Evolutionary conservation across 1,284 basidiomycete genomes (phyloP), one percentile per base, ranked within the genome.

Genomic region (Crucibulum cyathiforme): DNA sequence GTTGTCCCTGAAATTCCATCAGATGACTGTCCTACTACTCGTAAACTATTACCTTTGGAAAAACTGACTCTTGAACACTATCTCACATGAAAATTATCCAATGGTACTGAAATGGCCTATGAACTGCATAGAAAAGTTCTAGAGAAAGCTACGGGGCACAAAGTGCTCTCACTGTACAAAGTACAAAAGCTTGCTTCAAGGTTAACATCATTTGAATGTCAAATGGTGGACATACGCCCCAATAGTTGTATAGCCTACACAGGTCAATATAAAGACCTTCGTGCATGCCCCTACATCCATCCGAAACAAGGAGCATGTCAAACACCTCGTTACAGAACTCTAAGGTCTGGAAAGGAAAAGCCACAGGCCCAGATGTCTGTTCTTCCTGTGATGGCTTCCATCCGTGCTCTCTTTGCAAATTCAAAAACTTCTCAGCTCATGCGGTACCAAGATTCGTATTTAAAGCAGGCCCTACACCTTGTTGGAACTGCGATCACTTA

Each of bases 171-270:
- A 10, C 46, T 73, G 8, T 49, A 65, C 54, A 31, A 39, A 12
- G 67, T 60, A 19, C 57, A 55, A 49, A 64, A 63, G 36, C 65
- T 71, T 52, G 66, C 63, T n/a, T 36, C 31, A 17, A 50, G 39
- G 9, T 54, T 74, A 15, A 68, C 67, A 13, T 58, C 55, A 19
- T 58, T 72, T 36, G 13, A 55, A n/a, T 63, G 67, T 4, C 43
- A n/a, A 35, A 64, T 58, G 47, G 57, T 71, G 38, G 67, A 71
- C 59, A 71, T 74, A 50, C 73, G 71, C 47, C 67, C 62, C 6
- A 60, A 64, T 5, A 71, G 66, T 47, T 72, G 68, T 51, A 69
- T 72, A 45, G 71, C 71, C 15, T 74, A 71, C 50, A 72, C 69
- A 19, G 69, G 70, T 13, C 39, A 58, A 6, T 68, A 70, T 55